Conservation (phyloP, 1,139 yeast species). For the Debaryomyces robertsiae region DNA sequence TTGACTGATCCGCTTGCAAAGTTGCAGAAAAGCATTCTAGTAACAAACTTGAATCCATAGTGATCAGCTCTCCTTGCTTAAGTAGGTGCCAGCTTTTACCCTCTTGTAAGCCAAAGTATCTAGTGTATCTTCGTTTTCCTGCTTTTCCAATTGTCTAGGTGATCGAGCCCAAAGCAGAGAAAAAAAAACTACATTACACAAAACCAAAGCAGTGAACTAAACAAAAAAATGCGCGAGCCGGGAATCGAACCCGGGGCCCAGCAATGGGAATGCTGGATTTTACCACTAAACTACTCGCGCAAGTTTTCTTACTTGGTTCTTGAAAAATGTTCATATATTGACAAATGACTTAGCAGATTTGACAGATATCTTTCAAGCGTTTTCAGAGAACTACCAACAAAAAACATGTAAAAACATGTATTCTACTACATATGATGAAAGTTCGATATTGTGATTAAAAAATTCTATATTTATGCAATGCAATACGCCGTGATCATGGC, state of each 20-base stretch:
- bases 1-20: constrained; percentile 63
- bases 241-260: constrained; percentile 16
- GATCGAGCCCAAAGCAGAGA: too few relatives aligned
- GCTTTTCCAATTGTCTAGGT: too few relatives aligned
- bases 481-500: background rate
- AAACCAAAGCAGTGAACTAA: background rate
- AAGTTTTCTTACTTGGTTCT: too few relatives aligned
- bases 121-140: too few relatives aligned
- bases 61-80: background rate
- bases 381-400: too few relatives aligned
- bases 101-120: background rate
- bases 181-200: constrained; percentile 6
- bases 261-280: constrained; percentile 15
- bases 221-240: constrained; percentile 12
- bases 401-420: too few relatives aligned
- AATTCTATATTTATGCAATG: constrained; percentile 4
- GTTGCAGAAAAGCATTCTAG: constrained; percentile 84
- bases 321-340: background rate
- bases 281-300: constrained; percentile 15
- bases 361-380: too few relatives aligned
- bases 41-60: constrained; percentile 67
- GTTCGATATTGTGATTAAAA: background rate
- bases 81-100: background rate
- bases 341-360: background rate
- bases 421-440: too few relatives aligned